Base-by-base conservation (phyloP, 371 early-diverging fungal genomes). In the Parasitella parasitica region DNA sequence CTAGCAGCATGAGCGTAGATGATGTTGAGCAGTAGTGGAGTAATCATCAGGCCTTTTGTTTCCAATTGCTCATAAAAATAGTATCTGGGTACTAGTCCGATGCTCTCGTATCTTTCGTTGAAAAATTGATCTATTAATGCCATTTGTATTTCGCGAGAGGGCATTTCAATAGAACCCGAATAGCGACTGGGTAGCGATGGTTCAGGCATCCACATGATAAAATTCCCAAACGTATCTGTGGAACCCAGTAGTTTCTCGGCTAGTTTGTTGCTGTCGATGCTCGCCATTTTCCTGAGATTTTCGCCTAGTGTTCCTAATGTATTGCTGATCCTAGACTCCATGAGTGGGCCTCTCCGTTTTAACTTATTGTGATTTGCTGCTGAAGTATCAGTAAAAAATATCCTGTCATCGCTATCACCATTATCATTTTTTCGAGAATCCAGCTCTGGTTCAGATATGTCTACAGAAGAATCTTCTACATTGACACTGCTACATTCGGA, bases 161-260 rank as follows among this genome's bases (percentile, higher is more conserved):
- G 75, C 75, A 75, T 75, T 35, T 72, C 72, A 22, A 75, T 54
- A 1, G 70, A 63, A 15, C 66, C 70, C 5, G 67, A 62, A 35
- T 75, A 75, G 1, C 65, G 34, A 20, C 56, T 71, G 12, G 75
- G 72, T 27, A 73, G 54, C 16, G 67, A 41, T 30, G 73, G 70
- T 51, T 73, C 73, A 1, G 64, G 38, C 51, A 64, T 63, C 64
- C 69, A 64, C 35, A 34, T 53, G 41, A 71, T 63, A 28, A 67
- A 66, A 16, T 46, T 52, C 2, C 65, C 72, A 52, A 49, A 64
- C 27, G 56, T 27, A 27, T 64, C 64, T 36, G 64, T 32, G 6
- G 59, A 49, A 32, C 59, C 49, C 7, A 59, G 41, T 38, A 65
- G 11, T 46, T 58, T 64, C n/a, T 58, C 59, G 11, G 54, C 54